Percentiles rank a stretch among this genome's conserved stretches.
phyloP scores from a whole-genome alignment of 2,329 filamentous ascomycete genomes.

The Fusarium zealandicum region DNA sequence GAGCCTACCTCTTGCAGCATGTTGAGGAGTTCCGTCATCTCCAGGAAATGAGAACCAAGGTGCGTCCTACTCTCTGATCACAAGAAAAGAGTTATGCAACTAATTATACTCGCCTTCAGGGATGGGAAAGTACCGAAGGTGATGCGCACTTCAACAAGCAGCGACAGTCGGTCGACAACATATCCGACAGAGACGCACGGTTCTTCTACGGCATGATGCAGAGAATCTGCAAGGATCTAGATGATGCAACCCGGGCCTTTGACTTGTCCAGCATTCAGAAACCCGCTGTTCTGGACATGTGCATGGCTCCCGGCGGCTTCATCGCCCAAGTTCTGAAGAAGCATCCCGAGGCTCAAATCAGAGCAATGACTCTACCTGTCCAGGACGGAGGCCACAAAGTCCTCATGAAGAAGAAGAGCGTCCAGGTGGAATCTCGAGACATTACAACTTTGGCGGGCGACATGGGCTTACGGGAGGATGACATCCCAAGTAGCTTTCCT shows the following conservation, averaged over 20 bases:
- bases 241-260: constrained; percentile 46
- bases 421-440: constrained; percentile 47
- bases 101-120: constrained; percentile 41
- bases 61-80: background rate
- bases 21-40: constrained; percentile 10
- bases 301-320: constrained; percentile 64
- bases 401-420: constrained; percentile 32
- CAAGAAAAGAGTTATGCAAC: background rate
- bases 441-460: constrained; percentile 60
- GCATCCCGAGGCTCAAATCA: constrained; percentile 45
- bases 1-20: constrained; percentile 3
- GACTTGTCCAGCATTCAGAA: constrained; percentile 11
- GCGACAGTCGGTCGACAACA: constrained; percentile 48
- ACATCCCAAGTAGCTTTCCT: constrained; percentile 42
- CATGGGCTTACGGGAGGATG: constrained; percentile 44
- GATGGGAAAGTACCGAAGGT: constrained; percentile 53
- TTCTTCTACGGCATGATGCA: constrained; percentile 54
- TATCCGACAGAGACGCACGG: constrained; percentile 21
- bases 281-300: constrained; percentile 57
- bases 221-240: constrained; percentile 52
- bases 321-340: constrained; percentile 46
- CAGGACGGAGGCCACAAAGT: constrained; percentile 51
- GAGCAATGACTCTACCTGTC: constrained; percentile 52
- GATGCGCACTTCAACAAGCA: constrained; percentile 53
- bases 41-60: constrained; percentile 17